Conservation (phyloP, 1,139 yeast genomes). For the Sugiyamaella japonica region DNA sequence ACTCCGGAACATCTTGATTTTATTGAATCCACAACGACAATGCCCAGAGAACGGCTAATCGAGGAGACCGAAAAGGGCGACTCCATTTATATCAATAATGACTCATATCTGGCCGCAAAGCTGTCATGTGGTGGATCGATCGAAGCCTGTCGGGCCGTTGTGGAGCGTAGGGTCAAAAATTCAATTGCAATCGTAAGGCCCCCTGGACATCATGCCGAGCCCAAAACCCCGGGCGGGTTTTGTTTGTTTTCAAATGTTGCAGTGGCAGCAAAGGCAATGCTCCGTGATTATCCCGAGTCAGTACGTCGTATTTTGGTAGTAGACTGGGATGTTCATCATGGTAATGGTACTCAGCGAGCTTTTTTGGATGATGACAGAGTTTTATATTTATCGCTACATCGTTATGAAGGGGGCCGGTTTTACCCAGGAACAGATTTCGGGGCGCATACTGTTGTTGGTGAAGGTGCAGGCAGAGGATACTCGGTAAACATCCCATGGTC, state of each 20-base stretch:
- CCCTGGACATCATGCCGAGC: conserved; percentile 99
- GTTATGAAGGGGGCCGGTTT: conserved; percentile 88
- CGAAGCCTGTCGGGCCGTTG: conserved; percentile 93
- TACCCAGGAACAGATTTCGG: conserved; percentile 92
- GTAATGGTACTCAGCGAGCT: conserved; percentile 95
- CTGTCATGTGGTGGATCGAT: conserved; percentile 96
- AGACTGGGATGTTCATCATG: conserved; percentile 99
- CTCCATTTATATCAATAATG: conserved; percentile 92
- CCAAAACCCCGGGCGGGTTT: conserved; percentile 95
- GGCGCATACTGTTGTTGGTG: conserved; percentile 78
- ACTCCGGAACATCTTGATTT: conserved; percentile 75
- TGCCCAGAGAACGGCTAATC: conserved; percentile 75
- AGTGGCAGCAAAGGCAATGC: conserved; percentile 86
- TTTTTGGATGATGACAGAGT: conserved; percentile 89
- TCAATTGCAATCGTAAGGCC: conserved; percentile 95
- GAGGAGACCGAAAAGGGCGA: conserved; percentile 91
- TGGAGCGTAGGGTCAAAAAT: conserved; percentile 88
- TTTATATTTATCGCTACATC: conserved; percentile 83
- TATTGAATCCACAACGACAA: conserved; percentile 70
- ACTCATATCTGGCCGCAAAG: conserved; percentile 82
- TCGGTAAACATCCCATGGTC: conserved; percentile 95
- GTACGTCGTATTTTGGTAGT: conserved; percentile 79
- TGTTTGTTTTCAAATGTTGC: conserved; percentile 96
- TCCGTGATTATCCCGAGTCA: conserved; percentile 82
- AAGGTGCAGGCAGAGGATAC: conserved; percentile 81